Conservation (phyloP, 768 basidiomycete species). For the Suillus hirtellus region DNA sequence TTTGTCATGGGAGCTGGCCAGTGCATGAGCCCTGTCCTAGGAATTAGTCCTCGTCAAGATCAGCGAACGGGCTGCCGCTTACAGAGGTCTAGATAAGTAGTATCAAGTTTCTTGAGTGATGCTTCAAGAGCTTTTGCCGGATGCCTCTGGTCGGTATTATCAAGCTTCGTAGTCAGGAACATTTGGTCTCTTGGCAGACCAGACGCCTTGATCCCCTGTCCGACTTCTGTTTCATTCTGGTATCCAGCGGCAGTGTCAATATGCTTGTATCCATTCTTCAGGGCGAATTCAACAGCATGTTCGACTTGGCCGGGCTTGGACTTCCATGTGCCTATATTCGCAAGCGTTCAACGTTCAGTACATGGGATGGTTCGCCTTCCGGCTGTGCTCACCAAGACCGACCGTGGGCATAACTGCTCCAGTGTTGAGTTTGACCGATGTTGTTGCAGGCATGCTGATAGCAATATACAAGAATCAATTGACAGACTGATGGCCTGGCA, state of each 20-base stretch:
- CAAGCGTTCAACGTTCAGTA: background rate
- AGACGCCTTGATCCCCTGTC: conserved; percentile 70
- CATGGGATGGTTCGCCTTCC: background rate
- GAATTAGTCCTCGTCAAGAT: background rate
- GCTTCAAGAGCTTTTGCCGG: conserved; percentile 62
- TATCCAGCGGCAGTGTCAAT: conserved; percentile 74
- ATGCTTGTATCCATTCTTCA: conserved; percentile 73
- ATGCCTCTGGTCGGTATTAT: conserved; percentile 60
- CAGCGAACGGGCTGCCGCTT: conserved; percentile 20
- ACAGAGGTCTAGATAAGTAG: conserved; percentile 82
- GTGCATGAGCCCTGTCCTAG: conserved; percentile 64
- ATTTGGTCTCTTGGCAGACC: conserved; percentile 72
- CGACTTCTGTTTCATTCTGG: conserved; percentile 79
- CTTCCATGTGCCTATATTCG: conserved; percentile 72
- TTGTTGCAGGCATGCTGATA: conserved; percentile 48
- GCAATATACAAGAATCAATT: background rate
- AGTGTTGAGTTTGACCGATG: conserved; percentile 66
- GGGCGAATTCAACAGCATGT: conserved; percentile 70
- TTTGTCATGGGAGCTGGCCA: conserved; percentile 77
- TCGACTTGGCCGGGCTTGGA: conserved; percentile 69
- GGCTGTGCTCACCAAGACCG: conserved; percentile 51
- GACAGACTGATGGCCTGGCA: background rate
- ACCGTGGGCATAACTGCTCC: conserved; percentile 76
- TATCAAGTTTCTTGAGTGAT: conserved; percentile 69
- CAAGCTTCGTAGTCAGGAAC: conserved; percentile 80